Evolutionary conservation across 768 basidiomycete species (phyloP), one percentile per base, ranked within the genome.

Genomic region (Suillus fuscotomentosus): DNA sequence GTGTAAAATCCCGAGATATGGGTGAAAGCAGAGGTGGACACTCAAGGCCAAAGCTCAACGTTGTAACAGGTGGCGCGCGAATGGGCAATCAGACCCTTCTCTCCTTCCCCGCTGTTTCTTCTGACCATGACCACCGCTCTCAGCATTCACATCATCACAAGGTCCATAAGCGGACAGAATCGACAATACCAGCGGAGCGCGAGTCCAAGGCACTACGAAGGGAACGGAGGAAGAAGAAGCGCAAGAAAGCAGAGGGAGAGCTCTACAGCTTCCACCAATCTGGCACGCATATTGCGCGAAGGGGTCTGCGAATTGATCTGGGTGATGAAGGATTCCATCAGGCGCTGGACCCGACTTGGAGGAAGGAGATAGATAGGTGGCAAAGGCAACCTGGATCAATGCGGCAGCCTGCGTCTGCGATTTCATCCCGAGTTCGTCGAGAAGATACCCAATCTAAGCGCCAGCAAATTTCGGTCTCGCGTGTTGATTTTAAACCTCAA

Each of bases 321-420:
- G 80, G 84, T 68, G 83, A 84, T 62, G 76, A 79, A 31, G 78
- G 70, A 11, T 81, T 84, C 61, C 75, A 78, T 60, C 72, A 70
- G 43, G 80, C 79, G 1, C 70, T 84, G 59, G 78, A 79, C 57
- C 82, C 83, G 15, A 65, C 71, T 47, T 76, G 76, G 76, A 75
- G 63, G 64, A 67, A 68, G 59, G 73, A 76, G 63, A 69, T 75
- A 51, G 68, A 73, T 56, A 77, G 75, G 66, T 73, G 74, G 75
- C 75, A 73, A 22, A 69, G 65, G 41, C 62, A 71, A 53, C 55
- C 67, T 47, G 43, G 69, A 61, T 48, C 17, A 50, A 62, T 65
- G 67, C 64, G 51, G 48, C 68, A 51, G 39, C 62, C 70, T 38
- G 51, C 51, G 5, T 41, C 39, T 36, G 60, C 66, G 15, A 63